Evolutionary conservation across 352 stramenopile species (phyloP).

Genomic region (Phytophthora sp.): DNA sequence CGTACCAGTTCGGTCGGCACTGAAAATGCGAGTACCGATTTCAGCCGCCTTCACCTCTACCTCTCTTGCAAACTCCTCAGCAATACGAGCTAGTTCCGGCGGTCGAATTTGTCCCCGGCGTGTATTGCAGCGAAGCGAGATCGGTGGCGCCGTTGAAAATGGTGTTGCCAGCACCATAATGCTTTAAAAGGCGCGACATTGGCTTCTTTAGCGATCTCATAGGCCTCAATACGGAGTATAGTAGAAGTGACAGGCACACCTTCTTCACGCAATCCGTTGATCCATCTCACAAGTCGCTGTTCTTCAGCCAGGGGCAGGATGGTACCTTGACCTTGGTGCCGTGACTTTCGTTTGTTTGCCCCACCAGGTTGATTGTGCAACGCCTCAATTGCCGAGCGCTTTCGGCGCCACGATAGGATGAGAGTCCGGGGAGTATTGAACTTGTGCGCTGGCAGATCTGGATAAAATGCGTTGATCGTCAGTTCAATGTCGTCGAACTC

Average conservation of each 20-base stretch:
- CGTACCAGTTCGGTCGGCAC: neutral
- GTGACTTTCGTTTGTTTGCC: neutral
- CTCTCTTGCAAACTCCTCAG: neutral
- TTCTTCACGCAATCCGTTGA: neutral
- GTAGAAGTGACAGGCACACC: no score
- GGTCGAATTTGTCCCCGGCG: neutral
- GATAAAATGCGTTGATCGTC: constrained; percentile 1
- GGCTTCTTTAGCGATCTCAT: no score
- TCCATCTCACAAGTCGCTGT: neutral
- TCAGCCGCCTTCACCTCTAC: neutral
- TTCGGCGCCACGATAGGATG: neutral
- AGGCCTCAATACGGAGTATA: no score
- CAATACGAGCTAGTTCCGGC: neutral
- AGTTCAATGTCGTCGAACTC: no score
- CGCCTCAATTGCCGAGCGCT: neutral
- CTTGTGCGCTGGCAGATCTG: neutral
- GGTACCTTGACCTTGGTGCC: neutral
- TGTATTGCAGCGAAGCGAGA: neutral
- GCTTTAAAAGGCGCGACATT: no score
- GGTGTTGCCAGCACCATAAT: neutral
- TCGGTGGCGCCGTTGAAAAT: neutral
- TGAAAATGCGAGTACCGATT: neutral
- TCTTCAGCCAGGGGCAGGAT: neutral
- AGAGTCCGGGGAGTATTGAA: neutral
- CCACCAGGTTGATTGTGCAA: neutral